phyloP scores from a whole-genome alignment of 192 early-diverging fungal genomes.

The Gamsiella multidivaricata region DNA sequence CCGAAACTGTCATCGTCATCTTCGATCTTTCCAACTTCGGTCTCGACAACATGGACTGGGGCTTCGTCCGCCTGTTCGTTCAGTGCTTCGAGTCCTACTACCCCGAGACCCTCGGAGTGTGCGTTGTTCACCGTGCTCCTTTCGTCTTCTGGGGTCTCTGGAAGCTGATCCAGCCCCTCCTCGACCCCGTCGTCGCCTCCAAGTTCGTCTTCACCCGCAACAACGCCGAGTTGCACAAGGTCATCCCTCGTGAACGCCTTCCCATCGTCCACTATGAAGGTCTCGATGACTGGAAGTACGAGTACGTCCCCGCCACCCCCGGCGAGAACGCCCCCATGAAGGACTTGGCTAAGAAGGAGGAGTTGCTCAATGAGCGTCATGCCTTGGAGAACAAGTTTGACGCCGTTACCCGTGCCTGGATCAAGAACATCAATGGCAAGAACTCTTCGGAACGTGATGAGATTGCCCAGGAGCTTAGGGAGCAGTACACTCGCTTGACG shows the following conservation, averaged over 20 bases:
- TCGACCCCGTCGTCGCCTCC: conserved; percentile 90
- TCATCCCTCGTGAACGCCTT: conserved; percentile 70
- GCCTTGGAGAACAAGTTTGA: conserved; percentile 60
- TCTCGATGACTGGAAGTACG: conserved; percentile 62
- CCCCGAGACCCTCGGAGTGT: conserved; percentile 86
- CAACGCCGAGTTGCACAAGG: conserved; percentile 70
- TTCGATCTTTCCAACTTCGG: conserved; percentile 86
- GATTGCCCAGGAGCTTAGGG: conserved; percentile 55
- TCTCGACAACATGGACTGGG: conserved; percentile 74
- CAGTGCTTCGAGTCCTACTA: conserved; percentile 90
- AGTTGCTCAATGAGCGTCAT: conserved; percentile 38
- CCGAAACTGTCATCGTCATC: conserved; percentile 77
- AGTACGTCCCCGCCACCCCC: conserved; percentile 52
- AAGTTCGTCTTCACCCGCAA: conserved; percentile 84
- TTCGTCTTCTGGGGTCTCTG: conserved; percentile 91
- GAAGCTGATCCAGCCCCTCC: conserved; percentile 83
- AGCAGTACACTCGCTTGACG: conserved; percentile 60
- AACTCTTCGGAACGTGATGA: conserved; percentile 54
- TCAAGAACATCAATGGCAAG: conserved; percentile 56
- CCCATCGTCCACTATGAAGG: conserved; percentile 75
- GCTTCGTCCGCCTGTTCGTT: conserved; percentile 77
- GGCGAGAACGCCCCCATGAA: conserved; percentile 56
- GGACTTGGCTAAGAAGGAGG: conserved; percentile 52
- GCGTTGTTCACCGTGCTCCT: conserved; percentile 87
- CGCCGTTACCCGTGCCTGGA: conserved; percentile 59